Conservation (phyloP, 2,329 filamentous ascomycete genomes). For the Paramyrothecium sp. region DNA sequence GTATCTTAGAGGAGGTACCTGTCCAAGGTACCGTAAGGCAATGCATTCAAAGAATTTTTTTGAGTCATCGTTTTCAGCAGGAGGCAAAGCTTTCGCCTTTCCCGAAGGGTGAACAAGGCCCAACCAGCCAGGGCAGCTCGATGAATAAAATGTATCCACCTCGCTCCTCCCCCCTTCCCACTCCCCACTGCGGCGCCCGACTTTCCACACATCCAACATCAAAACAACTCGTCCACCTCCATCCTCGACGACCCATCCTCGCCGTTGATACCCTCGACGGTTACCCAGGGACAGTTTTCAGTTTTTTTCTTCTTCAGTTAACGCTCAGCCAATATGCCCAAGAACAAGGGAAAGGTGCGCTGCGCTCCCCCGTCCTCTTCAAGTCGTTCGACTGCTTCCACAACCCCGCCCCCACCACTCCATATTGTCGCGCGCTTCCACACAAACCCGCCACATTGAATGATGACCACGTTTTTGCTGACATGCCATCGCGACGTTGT, state of each 20-base stretch:
- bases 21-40: too few species aligned
- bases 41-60: background rate
- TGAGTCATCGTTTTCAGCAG: conserved; percentile 1
- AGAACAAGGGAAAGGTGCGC: conserved; percentile 98
- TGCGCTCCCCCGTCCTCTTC: conserved; percentile 4
- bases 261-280: background rate
- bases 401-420: conserved; percentile 4
- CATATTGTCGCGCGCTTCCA: conserved; percentile 16
- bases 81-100: background rate
- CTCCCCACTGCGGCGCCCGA: conserved; percentile 1
- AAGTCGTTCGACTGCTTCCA: background rate
- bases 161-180: conserved; percentile 3
- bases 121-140: background rate
- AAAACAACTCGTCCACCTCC: conserved; percentile 16
- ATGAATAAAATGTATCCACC: conserved; percentile 2
- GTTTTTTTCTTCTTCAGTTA: background rate
- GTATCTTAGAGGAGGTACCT: too few species aligned
- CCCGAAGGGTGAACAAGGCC: background rate
- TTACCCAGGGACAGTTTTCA: background rate
- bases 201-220: conserved; percentile 5
- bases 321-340: conserved; percentile 68
- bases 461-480: conserved; percentile 12
- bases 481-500: conserved; percentile 23
- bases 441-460: conserved; percentile 25
- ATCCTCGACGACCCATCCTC: conserved; percentile 19